These are phyloP conservation scores for Aspergillus sp. DNA, from an alignment of 2,329 filamentous ascomycete species.

Conservation along the genomic window DNA sequence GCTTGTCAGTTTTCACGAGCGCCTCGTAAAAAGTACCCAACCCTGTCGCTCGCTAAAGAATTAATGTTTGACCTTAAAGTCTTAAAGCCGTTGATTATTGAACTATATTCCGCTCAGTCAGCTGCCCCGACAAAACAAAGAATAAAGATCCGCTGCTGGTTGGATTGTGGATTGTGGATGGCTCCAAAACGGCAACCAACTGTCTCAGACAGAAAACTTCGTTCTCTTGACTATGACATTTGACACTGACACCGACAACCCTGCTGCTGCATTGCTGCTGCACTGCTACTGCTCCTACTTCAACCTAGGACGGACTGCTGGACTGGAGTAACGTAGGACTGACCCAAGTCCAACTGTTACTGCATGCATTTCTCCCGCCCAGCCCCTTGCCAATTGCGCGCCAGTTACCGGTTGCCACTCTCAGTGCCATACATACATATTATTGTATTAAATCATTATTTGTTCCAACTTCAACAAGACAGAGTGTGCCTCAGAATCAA, in stretches of 20 bases:
- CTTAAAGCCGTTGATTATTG: background rate
- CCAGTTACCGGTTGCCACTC: background rate
- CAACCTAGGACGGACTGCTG: background rate
- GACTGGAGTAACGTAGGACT: background rate
- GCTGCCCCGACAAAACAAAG: background rate
- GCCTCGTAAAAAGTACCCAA: background rate
- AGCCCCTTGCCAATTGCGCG: background rate
- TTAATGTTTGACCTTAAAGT: background rate
- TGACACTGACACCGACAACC: too few relatives aligned
- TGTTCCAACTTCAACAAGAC: background rate
- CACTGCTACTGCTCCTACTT: background rate
- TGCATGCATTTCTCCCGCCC: background rate
- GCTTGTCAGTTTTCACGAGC: background rate
- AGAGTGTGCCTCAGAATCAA: background rate
- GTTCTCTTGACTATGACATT: too few relatives aligned
- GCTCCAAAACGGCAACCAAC: constrained; percentile 14
- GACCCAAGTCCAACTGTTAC: background rate
- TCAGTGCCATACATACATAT: too few relatives aligned
- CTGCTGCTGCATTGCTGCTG: too few relatives aligned
- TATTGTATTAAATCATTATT: too few relatives aligned
- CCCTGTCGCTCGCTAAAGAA: background rate
- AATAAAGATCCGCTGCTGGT: background rate
- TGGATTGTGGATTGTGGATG: constrained; percentile 3
- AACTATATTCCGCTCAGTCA: background rate
- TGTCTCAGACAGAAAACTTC: too few relatives aligned